These are phyloP conservation scores for Colletotrichum liriopes DNA, from an alignment of 2,329 filamentous ascomycete genomes.

Conservation along the genomic window DNA sequence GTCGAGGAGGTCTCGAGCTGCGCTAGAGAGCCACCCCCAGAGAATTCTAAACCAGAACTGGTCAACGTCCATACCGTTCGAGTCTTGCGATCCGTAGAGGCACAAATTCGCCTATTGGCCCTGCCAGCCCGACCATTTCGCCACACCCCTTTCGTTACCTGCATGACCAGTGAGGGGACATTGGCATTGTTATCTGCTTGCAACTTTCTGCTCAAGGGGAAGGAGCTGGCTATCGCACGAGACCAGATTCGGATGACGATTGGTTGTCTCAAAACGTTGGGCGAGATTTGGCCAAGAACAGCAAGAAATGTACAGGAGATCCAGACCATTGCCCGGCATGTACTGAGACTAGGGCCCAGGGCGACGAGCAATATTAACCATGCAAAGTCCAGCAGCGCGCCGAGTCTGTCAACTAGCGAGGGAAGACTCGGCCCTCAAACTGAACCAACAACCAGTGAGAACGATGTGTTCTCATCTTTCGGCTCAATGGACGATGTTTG, in stretches of 20 bases:
- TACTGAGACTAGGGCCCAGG: constrained; percentile 42
- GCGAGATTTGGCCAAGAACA: constrained; percentile 55
- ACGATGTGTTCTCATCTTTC: not conserved
- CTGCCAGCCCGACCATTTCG: constrained; percentile 53
- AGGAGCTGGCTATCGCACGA: constrained; percentile 54
- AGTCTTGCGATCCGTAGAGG: constrained; percentile 55
- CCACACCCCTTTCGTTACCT: constrained; percentile 58
- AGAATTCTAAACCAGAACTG: constrained; percentile 45
- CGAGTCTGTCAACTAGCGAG: not conserved
- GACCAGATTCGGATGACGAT: constrained; percentile 59
- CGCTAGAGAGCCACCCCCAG: constrained; percentile 45
- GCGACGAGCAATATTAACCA: no score
- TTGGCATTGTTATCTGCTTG: constrained; percentile 57
- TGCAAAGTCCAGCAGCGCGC: not conserved
- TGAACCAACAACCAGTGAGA: not conserved
- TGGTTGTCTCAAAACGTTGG: constrained; percentile 57
- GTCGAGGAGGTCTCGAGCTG: constrained; percentile 58
- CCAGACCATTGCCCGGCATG: constrained; percentile 56
- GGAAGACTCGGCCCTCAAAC: not conserved
- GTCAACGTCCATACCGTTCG: constrained; percentile 58
- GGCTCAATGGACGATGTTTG: constrained; percentile 33
- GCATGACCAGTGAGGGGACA: constrained; percentile 58
- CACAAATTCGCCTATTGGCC: constrained; percentile 56
- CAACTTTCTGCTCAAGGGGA: constrained; percentile 51
- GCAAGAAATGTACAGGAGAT: constrained; percentile 56